Percentiles rank a stretch among this genome's conserved stretches.
Evolutionary conservation across 1,284 basidiomycete species (phyloP).

Genomic region (Paramarasmius palmivorus): DNA sequence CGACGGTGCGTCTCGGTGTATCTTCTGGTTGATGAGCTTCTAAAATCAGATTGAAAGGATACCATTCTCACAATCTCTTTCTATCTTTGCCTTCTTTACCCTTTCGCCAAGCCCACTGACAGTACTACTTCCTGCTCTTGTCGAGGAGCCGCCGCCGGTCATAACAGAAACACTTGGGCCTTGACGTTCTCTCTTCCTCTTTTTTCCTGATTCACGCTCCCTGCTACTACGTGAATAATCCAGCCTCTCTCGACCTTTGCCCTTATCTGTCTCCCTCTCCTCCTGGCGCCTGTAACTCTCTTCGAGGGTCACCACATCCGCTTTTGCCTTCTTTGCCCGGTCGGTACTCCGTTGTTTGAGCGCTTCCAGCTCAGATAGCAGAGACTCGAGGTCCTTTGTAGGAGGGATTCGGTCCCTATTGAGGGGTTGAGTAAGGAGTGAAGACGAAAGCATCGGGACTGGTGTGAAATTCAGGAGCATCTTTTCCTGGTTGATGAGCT

Average conservation of each 20-base stretch:
- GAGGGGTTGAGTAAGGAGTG: constrained; percentile 1
- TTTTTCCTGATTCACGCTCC: constrained; percentile 36
- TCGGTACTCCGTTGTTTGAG: constrained; percentile 56
- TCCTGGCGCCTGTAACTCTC: constrained; percentile 70
- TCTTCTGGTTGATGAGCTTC: too few relatives aligned
- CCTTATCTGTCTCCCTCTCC: constrained; percentile 56
- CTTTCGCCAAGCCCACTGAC: not conserved
- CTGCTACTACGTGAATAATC: constrained; percentile 48
- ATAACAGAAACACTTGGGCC: not conserved
- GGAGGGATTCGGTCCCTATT: constrained; percentile 46
- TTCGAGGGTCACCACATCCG: constrained; percentile 67
- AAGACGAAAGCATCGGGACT: not conserved
- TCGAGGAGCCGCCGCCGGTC: not conserved
- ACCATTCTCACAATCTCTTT: constrained; percentile 65
- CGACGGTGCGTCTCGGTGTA: too few relatives aligned
- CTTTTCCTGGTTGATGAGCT: too few relatives aligned
- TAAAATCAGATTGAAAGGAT: too few relatives aligned
- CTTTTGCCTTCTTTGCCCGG: constrained; percentile 65
- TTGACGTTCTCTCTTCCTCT: constrained; percentile 44
- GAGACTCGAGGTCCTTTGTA: constrained; percentile 68
- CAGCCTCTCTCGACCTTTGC: constrained; percentile 57
- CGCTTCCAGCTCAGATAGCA: constrained; percentile 59
- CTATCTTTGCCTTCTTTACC: constrained; percentile 65
- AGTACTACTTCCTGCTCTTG: not conserved
- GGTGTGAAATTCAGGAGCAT: not conserved